phyloP scores from a whole-genome alignment of 495 filamentous ascomycete species.

The Podospora conica region DNA sequence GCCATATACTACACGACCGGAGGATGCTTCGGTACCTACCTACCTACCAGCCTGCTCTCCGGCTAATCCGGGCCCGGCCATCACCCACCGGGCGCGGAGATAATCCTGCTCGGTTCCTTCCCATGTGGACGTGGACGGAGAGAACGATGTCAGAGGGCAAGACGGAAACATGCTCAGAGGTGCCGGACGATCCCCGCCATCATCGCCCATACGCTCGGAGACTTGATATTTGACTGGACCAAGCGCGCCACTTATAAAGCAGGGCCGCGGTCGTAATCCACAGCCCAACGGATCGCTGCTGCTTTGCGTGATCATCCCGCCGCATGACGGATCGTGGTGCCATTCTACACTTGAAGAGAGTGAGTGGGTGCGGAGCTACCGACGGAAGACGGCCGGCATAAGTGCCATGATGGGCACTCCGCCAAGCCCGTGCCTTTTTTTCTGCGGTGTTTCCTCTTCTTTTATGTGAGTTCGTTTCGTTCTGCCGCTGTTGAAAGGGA shows the following conservation, averaged over 20 bases:
- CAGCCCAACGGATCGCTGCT: background rate
- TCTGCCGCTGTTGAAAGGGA: slow-evolving; percentile 7
- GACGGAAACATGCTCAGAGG: background rate
- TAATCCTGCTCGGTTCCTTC: background rate
- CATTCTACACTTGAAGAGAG: background rate
- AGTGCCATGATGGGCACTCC: background rate
- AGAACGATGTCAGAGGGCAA: background rate
- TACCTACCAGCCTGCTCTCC: background rate
- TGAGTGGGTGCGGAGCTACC: background rate
- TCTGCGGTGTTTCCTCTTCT: background rate
- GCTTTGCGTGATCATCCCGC: slow-evolving; percentile 14
- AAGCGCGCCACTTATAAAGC: background rate
- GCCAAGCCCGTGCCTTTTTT: background rate
- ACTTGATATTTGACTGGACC: background rate
- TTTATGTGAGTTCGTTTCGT: slow-evolving; percentile 15
- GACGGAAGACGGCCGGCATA: slow-evolving; percentile 2
- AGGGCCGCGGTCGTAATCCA: no score
- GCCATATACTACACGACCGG: no score
- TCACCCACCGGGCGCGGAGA: background rate
- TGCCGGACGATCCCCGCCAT: background rate
- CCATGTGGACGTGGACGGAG: no score
- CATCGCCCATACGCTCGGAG: background rate
- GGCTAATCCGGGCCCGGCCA: background rate
- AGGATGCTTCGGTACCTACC: background rate
- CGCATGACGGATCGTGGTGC: slow-evolving; percentile 13